Conservation (phyloP, 768 basidiomycete genomes). For the Nidularia sp. region DNA sequence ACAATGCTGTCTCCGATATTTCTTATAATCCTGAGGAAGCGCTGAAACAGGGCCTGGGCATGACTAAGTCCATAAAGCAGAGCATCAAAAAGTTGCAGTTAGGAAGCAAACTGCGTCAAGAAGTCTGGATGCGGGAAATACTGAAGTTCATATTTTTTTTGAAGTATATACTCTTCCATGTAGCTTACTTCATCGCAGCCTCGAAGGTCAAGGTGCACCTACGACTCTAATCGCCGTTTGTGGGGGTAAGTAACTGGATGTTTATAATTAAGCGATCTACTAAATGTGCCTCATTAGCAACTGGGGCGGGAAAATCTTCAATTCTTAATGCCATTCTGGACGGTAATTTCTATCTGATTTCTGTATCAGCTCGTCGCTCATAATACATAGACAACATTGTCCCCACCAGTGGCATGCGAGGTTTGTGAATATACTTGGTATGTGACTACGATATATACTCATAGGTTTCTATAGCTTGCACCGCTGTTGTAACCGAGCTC, state of each 20-base stretch:
- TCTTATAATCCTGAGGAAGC: constrained; percentile 43
- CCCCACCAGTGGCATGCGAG: constrained; percentile 64
- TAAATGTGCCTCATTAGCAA: constrained; percentile 27
- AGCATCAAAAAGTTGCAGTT: constrained; percentile 39
- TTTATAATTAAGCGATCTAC: too few species aligned
- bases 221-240: constrained; percentile 64
- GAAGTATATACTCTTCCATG: not conserved
- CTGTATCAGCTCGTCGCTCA: too few species aligned
- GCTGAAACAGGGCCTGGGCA: constrained; percentile 44
- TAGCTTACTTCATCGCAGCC: constrained; percentile 21
- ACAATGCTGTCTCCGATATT: constrained; percentile 31
- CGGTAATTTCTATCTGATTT: constrained; percentile 24
- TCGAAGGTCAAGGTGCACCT: constrained; percentile 45
- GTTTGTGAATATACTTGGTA: constrained; percentile 19
- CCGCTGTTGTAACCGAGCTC: constrained; percentile 62
- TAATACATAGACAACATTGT: constrained; percentile 48
- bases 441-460: not conserved
- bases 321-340: constrained; percentile 59
- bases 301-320: constrained; percentile 61
- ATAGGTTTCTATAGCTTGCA: constrained; percentile 42
- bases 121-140: constrained; percentile 56
- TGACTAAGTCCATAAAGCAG: constrained; percentile 46
- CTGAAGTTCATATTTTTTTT: constrained; percentile 29
- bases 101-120: constrained; percentile 51
- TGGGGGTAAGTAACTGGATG: constrained; percentile 35